Base-by-base conservation (phyloP, 2,329 filamentous ascomycete genomes). In the Gnomoniopsis smithogilvyi region DNA sequence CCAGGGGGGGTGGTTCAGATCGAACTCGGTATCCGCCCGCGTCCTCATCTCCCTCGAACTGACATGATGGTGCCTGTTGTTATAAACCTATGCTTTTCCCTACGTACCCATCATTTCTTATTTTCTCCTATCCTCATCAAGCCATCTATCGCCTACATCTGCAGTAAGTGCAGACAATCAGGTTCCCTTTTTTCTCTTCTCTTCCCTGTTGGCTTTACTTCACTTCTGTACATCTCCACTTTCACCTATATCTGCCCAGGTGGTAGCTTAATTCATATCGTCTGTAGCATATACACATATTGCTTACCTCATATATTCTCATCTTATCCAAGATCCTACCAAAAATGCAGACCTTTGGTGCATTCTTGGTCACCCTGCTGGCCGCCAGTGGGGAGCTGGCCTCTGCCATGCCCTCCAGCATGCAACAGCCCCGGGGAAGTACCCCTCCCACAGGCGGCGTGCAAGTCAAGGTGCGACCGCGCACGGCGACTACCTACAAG, bases 311-410 rank as follows among this genome's bases (percentile, higher is more conserved):
- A 21, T 24, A 21, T 24, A 19, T 21, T 6, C 38, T 48, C n/a
- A 24, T 43, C 15, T 22, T 6, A 26, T 8, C 19, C 24, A 21
- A 22, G 33, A 30, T 15, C 45, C 47, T 6, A 46, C 26, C 45
- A 26, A 62, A 43, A n/a, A 62, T 62, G 60, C 60, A 62, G 60
- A 60, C 60, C 46, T 60, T 62, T 21, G 60, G 60, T 30, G 57
- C 57, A 11, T 60, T 59, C 22, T 57, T 62, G 48, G 57, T 62
- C 15, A 53, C 56, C 21, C 43, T 62, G 43, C 53, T 62, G 50
- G 60, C 60, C n/a, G 60, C 59, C 46, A 62, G 61, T 54, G 59
- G 51, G 21, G 63, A 62, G 38, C 56, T 65, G 45, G 59, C 54
- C 46, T 52, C 56, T 12, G 62, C 54, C 33, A 49, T 63, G 30